A percentile compares a stretch with the other conserved stretches of the same genome.
Evolutionary conservation across 805 yeast genomes (phyloP).

Genomic region (Pachysolen tannophilus): DNA sequence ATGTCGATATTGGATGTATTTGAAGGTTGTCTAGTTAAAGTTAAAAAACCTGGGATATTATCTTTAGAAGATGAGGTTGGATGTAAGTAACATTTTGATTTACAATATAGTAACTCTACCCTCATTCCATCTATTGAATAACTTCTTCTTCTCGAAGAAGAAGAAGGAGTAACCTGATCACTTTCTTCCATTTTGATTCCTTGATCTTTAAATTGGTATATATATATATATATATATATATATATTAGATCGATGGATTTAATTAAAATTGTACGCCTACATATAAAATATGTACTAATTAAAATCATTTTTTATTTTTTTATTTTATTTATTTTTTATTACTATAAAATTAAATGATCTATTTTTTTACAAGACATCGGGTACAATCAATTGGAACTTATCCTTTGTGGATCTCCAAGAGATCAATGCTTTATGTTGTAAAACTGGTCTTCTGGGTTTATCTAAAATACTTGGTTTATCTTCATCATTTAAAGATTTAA

Average conservation of each 20-base stretch:
- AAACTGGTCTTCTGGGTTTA: slow-evolving; percentile 30
- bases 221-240: too few species aligned
- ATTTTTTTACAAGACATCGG: too few species aligned
- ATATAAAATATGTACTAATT: too few species aligned
- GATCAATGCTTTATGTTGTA: slow-evolving; percentile 36
- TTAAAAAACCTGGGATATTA: slow-evolving; percentile 71
- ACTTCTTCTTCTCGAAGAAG: slow-evolving; percentile 3
- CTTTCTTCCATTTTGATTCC: too few species aligned
- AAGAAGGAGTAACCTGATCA: too few species aligned
- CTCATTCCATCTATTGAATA: slow-evolving; percentile 16
- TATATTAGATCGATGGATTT: too few species aligned
- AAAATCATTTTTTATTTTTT: too few species aligned
- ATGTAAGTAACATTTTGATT: slow-evolving; percentile 76
- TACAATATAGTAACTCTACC: slow-evolving; percentile 42
- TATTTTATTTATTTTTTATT: too few species aligned
- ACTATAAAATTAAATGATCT: too few species aligned
- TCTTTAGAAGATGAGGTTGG: slow-evolving; percentile 68
- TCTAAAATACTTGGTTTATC: slow-evolving; percentile 9
- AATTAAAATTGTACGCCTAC: too few species aligned
- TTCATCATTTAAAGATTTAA: slow-evolving; percentile 18
- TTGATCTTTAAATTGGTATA: too few species aligned
- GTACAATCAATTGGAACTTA: too few species aligned
- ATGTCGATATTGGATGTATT: slow-evolving; percentile 45
- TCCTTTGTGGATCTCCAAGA: slow-evolving; percentile 25
- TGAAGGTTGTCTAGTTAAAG: slow-evolving; percentile 48